phyloP scores from a whole-genome alignment of 2,329 filamentous ascomycete genomes.

The Metarhizium guizhouense region DNA sequence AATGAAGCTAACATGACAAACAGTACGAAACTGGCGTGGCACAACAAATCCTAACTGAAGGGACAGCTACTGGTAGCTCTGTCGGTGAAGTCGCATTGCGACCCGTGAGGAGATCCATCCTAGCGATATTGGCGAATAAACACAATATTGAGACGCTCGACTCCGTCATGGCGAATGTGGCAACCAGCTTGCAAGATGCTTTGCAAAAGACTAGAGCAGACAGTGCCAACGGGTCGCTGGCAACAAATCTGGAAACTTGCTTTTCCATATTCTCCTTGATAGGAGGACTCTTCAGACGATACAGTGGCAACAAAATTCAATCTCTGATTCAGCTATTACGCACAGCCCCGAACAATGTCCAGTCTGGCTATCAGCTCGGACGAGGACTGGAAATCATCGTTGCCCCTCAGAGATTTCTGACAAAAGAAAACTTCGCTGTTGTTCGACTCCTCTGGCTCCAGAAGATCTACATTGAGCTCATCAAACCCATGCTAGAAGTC shows the following conservation, averaged over 20 bases:
- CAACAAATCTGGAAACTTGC: not conserved
- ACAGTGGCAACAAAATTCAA: conserved; percentile 25
- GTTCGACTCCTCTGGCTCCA: conserved; percentile 39
- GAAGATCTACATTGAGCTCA: conserved; percentile 38
- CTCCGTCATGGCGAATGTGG: conserved; percentile 17
- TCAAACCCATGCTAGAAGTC: conserved; percentile 33
- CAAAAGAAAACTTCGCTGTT: conserved; percentile 31
- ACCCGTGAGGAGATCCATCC: conserved; percentile 25
- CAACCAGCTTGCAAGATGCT: conserved; percentile 14
- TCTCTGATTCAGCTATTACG: conserved; percentile 25
- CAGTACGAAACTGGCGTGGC: conserved; percentile 28
- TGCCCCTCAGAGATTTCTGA: conserved; percentile 28
- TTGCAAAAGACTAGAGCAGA: conserved; percentile 7
- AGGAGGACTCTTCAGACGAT: conserved; percentile 29
- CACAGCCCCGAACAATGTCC: conserved; percentile 22
- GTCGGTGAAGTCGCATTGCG: conserved; percentile 9
- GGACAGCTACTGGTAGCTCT: conserved; percentile 9
- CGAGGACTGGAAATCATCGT: conserved; percentile 34
- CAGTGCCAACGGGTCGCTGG: not conserved
- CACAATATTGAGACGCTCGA: conserved; percentile 26
- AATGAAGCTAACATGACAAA: conserved; percentile 4
- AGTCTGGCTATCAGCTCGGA: conserved; percentile 30
- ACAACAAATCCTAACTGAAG: conserved; percentile 24
- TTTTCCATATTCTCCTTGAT: conserved; percentile 26
- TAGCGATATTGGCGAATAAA: conserved; percentile 36